Percentiles rank a stretch among this genome's conserved stretches.
These are phyloP conservation scores for Pichia cephalocereana DNA, from an alignment of 805 yeast genomes.

Conservation along the genomic window DNA sequence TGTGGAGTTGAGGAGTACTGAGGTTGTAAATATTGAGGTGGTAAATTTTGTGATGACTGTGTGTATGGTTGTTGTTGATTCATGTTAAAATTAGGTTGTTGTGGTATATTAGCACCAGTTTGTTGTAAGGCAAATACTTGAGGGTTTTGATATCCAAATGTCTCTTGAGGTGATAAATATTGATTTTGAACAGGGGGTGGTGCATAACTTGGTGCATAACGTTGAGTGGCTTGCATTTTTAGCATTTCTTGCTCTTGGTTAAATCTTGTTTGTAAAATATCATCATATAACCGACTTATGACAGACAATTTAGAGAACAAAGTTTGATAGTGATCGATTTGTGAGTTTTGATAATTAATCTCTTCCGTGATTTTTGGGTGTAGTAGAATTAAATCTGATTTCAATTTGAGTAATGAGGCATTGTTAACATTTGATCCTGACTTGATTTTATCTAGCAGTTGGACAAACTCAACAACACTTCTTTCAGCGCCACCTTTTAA, in stretches of 20 bases:
- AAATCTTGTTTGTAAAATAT: conserved; percentile 51
- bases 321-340: conserved; percentile 58
- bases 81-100: background rate
- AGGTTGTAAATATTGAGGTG: background rate
- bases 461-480: conserved; percentile 57
- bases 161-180: background rate
- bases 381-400: conserved; percentile 47
- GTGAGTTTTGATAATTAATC: conserved; percentile 40
- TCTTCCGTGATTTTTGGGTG: conserved; percentile 64
- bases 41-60: background rate
- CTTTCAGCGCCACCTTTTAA: conserved; percentile 60
- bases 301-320: conserved; percentile 73
- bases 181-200: background rate
- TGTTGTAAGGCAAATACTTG: too few species aligned
- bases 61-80: background rate
- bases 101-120: too few species aligned
- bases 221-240: background rate
- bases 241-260: conserved; percentile 15
- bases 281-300: conserved; percentile 68
- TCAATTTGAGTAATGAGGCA: conserved; percentile 45
- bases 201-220: background rate
- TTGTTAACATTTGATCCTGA: conserved; percentile 30
- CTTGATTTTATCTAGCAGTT: conserved; percentile 45
- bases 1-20: too few species aligned
- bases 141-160: too few species aligned